These are phyloP conservation scores for Immersiporthe knoxdaviesiana DNA, from an alignment of 2,329 filamentous ascomycete genomes.

Conservation along the genomic window DNA sequence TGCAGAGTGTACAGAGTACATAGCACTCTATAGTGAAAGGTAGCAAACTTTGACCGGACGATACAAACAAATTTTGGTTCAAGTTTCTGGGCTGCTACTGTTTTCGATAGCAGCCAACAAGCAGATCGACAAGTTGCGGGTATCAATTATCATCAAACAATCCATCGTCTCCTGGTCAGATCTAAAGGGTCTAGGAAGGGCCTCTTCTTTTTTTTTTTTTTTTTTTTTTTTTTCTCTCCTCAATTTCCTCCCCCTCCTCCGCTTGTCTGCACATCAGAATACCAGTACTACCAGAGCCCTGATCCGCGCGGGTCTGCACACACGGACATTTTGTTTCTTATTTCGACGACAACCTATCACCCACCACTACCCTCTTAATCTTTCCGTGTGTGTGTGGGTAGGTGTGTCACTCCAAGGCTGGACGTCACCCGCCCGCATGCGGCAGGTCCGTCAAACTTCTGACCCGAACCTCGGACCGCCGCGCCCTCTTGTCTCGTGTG, in stretches of 20 bases:
- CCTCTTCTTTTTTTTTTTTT: not conserved
- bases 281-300: not conserved
- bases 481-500: not conserved
- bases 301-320: not conserved
- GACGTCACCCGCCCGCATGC: not conserved
- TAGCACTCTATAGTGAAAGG: not conserved
- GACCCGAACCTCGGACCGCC: not conserved
- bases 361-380: not conserved
- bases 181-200: not conserved
- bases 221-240: not conserved
- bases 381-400: not conserved
- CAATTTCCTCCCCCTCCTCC: not conserved
- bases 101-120: not conserved
- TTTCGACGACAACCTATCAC: conserved; percentile 3
- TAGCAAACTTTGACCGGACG: not conserved
- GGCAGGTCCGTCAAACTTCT: not conserved
- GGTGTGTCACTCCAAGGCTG: not conserved
- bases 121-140: not conserved
- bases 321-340: conserved; percentile 17
- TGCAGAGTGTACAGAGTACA: not conserved
- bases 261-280: not conserved
- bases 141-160: not conserved
- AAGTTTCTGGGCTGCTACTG: not conserved
- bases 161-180: not conserved
- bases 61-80: not conserved